Percentiles rank a stretch among this genome's conserved stretches.
Evolutionary conservation across 176 grass and related monocot species (phyloP).

Genomic region (maize (Zea mays)): DNA sequence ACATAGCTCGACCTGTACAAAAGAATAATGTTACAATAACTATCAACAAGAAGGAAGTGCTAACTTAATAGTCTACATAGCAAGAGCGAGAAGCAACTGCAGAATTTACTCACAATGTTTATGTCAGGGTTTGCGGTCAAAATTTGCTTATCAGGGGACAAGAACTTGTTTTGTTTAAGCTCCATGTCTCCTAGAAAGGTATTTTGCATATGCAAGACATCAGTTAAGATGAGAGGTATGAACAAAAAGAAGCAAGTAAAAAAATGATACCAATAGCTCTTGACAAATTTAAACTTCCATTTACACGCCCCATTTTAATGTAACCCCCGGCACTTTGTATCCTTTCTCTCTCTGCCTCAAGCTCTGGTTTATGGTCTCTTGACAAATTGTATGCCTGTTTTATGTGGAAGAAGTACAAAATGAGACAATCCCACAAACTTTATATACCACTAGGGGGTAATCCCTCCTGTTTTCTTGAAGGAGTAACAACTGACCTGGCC

Average conservation of each 20-base stretch:
- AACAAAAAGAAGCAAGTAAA: constrained; percentile 19
- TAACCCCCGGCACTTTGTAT: constrained; percentile 93
- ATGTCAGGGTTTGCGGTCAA: constrained; percentile 84
- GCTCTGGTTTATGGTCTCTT: constrained; percentile 94
- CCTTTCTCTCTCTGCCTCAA: constrained; percentile 83
- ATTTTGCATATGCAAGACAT: constrained; percentile 25
- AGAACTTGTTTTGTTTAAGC: constrained; percentile 92
- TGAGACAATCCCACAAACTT: constrained; percentile 18
- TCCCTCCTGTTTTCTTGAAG: background rate
- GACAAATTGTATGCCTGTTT: constrained; percentile 88
- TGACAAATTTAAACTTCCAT: constrained; percentile 92
- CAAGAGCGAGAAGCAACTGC: background rate
- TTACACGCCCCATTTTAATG: constrained; percentile 86
- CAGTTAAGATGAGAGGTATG: constrained; percentile 31
- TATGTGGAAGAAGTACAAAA: constrained; percentile 33
- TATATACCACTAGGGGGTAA: background rate
- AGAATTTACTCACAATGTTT: constrained; percentile 59
- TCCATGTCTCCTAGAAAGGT: constrained; percentile 75
- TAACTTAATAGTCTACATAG: constrained; percentile 4
- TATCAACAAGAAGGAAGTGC: constrained; percentile 13
- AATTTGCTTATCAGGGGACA: constrained; percentile 88
- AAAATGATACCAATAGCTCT: constrained; percentile 73
- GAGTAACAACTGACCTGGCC: constrained; percentile 56
- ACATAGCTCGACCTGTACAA: constrained; percentile 76
- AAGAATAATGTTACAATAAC: constrained; percentile 25